Percentiles rank a stretch among this genome's conserved stretches.
These are phyloP conservation scores for Hibiscus trionum DNA, from an alignment of 345 rosid genomes.

Conservation along the genomic window DNA sequence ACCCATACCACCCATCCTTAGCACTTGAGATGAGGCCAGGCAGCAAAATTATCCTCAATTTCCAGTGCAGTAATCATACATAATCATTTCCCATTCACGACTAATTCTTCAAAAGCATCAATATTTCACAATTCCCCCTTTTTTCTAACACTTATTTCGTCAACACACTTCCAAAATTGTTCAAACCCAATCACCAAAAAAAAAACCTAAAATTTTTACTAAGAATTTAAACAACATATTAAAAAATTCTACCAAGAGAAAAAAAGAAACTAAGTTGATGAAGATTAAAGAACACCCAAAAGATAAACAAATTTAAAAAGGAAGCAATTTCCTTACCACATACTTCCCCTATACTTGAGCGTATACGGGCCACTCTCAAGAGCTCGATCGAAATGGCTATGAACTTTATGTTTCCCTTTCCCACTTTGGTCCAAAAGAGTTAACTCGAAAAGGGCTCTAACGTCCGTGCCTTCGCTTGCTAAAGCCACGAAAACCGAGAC, in stretches of 20 bases:
- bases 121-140: not conserved
- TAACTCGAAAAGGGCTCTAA: slow-evolving; percentile 78
- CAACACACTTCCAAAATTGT: not conserved
- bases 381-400: slow-evolving; percentile 84
- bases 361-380: slow-evolving; percentile 92
- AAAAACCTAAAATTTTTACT: not conserved
- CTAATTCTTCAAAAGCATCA: slow-evolving; percentile 5
- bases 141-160: not conserved
- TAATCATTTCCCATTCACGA: not conserved
- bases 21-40: not conserved
- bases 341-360: slow-evolving; percentile 87
- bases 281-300: not conserved
- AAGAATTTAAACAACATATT: not conserved
- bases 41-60: not conserved
- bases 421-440: slow-evolving; percentile 81
- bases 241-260: not conserved
- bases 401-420: slow-evolving; percentile 78
- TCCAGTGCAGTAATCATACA: not conserved
- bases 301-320: not conserved
- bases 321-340: slow-evolving; percentile 46
- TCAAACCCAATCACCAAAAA: not conserved
- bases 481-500: slow-evolving; percentile 88
- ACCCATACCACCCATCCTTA: not conserved
- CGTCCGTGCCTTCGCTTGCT: slow-evolving; percentile 94
- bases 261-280: not conserved